phyloP scores from a whole-genome alignment of 2,329 filamentous ascomycete genomes.

The Penicillium sp. region DNA sequence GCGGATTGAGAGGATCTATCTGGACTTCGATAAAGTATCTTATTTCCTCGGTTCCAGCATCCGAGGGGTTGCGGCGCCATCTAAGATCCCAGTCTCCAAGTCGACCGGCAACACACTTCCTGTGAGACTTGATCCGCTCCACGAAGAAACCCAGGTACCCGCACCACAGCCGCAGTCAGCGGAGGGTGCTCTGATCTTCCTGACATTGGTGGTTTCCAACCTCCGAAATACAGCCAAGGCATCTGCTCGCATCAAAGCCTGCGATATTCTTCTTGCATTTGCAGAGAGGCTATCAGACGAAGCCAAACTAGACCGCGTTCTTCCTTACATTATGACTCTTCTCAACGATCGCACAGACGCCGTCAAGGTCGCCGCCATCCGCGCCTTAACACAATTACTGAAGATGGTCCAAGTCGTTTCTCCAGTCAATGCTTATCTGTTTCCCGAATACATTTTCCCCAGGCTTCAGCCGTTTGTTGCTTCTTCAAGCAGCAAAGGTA shows the following conservation, averaged over 20 bases:
- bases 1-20: slow-evolving; percentile 85
- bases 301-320: slow-evolving; percentile 85
- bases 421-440: slow-evolving; percentile 64
- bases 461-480: slow-evolving; percentile 56
- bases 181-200: slow-evolving; percentile 87
- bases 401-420: slow-evolving; percentile 86
- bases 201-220: slow-evolving; percentile 84
- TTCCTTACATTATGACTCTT: slow-evolving; percentile 83
- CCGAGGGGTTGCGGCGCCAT: slow-evolving; percentile 40
- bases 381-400: slow-evolving; percentile 82
- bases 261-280: slow-evolving; percentile 88
- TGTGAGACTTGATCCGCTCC: slow-evolving; percentile 79
- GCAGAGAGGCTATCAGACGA: slow-evolving; percentile 89
- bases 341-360: slow-evolving; percentile 77
- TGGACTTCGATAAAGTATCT: slow-evolving; percentile 96
- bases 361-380: slow-evolving; percentile 79
- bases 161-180: slow-evolving; percentile 63
- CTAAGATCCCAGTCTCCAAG: slow-evolving; percentile 32
- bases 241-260: slow-evolving; percentile 81
- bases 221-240: slow-evolving; percentile 84
- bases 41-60: slow-evolving; percentile 80
- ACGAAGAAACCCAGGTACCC: slow-evolving; percentile 68
- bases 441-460: slow-evolving; percentile 63
- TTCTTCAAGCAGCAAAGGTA: slow-evolving; percentile 54
- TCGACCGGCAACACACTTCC: slow-evolving; percentile 53